Base-by-base conservation (phyloP, 495 filamentous ascomycete genomes). In the Penicillium macrosclerotiorum region DNA sequence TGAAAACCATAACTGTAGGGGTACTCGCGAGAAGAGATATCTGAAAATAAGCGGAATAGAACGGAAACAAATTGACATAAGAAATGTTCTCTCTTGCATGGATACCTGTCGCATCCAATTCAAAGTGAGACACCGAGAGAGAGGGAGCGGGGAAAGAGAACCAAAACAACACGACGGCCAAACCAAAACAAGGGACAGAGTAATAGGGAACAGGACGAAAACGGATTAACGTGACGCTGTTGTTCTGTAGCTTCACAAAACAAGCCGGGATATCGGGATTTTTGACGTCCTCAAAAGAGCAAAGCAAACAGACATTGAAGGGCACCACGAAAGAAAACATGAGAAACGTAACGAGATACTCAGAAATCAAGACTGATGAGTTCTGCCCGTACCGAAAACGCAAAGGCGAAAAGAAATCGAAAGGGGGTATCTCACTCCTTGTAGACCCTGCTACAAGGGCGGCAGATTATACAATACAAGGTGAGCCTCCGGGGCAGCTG, bases 381-480 rank as follows among this genome's bases (percentile, higher is more conserved):
- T 50, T 31, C 37, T 38, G 33, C 20, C 37, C 42, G 49, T 14
- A 45, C 24, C 29, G 9, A 42, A 20, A 38, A 37, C 22, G 18
- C 27, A 26, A 38, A 33, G 36, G 30, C 44, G 35, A 33, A 39
- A 13, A 26, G 17, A 24, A 38, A 25, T 9, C 12, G 8, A 3
- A 27, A 41, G 30, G 19, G 47, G 49, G 57, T 43, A 52, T 63
- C 54, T 67, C 50, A 56, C 22, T 47, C 33, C 59, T 52, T 51
- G 63, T 64, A 69, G 66, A 52, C 52, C 66, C 63, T 39, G 66
- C 68, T 65, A 65, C 64, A 59, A 52, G 51, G 45, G 45, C 44
- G 47, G 45, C 37, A 18, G 40, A 49, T 62, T 56, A 62, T 62
- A 62, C 41, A 62, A 47, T 62, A 62, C 48, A 59, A 49, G 37